phyloP scores from a whole-genome alignment of 2,329 filamentous ascomycete genomes.

The Cladosporium velox region DNA sequence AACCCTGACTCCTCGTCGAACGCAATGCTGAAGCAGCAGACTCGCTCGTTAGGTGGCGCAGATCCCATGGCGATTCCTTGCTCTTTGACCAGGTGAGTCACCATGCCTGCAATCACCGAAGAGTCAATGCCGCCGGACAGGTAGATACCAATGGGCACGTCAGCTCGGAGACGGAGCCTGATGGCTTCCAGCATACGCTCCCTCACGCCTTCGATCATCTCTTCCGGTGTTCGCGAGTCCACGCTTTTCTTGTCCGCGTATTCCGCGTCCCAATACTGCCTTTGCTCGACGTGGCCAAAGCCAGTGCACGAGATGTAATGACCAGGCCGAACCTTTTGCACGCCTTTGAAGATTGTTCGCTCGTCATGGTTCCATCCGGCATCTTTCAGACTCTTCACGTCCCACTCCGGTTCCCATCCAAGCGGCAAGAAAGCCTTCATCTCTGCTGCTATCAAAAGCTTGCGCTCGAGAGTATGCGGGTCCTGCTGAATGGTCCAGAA shows the following conservation, averaged over 20 bases:
- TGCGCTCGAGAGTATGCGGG: slow-evolving; percentile 25
- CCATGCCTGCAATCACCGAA: slow-evolving; percentile 59
- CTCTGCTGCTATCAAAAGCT: slow-evolving; percentile 55
- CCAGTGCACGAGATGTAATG: slow-evolving; percentile 47
- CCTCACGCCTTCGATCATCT: slow-evolving; percentile 55
- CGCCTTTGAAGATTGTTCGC: slow-evolving; percentile 54
- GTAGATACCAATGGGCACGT: slow-evolving; percentile 61
- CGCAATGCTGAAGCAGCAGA: slow-evolving; percentile 55
- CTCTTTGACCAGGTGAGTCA: slow-evolving; percentile 53
- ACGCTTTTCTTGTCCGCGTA: slow-evolving; percentile 52
- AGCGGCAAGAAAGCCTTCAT: slow-evolving; percentile 56
- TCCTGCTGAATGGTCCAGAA: slow-evolving; percentile 49
- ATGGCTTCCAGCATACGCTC: slow-evolving; percentile 55
- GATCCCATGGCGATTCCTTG: slow-evolving; percentile 52
- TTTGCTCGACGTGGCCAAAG: slow-evolving; percentile 42
- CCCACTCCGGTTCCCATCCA: slow-evolving; percentile 57
- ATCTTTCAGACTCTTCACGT: slow-evolving; percentile 50
- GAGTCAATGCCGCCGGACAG: slow-evolving; percentile 61
- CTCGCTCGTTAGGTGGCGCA: slow-evolving; percentile 41
- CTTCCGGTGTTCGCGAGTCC: slow-evolving; percentile 51
- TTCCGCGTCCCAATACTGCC: slow-evolving; percentile 56
- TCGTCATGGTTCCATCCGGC: slow-evolving; percentile 49
- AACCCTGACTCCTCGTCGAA: slow-evolving; percentile 53
- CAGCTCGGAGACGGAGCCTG: slow-evolving; percentile 56
- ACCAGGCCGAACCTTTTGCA: slow-evolving; percentile 49